A percentile compares a stretch with the other conserved stretches of the same genome.
Conservation (phyloP, 352 stramenopile genomes). For the Elongisporangium undulatum region DNA sequence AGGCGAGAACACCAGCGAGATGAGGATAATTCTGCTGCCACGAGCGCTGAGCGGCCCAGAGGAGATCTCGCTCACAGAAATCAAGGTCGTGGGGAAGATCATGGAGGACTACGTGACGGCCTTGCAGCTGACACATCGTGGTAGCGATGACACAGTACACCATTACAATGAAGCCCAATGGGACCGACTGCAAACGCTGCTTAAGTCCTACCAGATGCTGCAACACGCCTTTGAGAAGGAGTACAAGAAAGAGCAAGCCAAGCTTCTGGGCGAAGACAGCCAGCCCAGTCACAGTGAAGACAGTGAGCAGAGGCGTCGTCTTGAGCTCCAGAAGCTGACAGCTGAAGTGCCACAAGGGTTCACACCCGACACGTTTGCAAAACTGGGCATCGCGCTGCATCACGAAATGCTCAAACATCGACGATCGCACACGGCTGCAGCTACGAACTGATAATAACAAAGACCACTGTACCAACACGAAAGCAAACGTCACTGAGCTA, state of each 20-base stretch:
- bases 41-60: background rate
- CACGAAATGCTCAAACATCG: slow-evolving; percentile 12
- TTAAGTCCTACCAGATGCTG: background rate
- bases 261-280: background rate
- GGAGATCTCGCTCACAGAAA: background rate
- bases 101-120: background rate
- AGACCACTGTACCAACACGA: background rate
- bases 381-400: slow-evolving; percentile 47
- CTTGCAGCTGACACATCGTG: background rate
- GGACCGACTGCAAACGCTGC: background rate
- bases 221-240: background rate
- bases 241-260: background rate
- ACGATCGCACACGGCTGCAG: background rate
- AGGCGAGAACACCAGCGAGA: background rate
- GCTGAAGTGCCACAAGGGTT: slow-evolving; percentile 46
- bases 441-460: background rate
- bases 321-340: slow-evolving; percentile 27
- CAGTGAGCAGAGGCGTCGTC: background rate
- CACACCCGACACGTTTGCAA: slow-evolving; percentile 59
- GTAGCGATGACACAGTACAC: background rate
- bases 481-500: background rate
- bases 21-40: background rate
- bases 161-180: background rate
- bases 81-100: background rate
- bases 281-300: background rate